Percentiles rank a stretch among this genome's conserved stretches.
Evolutionary conservation across 306 rosid species (phyloP).

Genomic region (Styphnolobium japonicum): DNA sequence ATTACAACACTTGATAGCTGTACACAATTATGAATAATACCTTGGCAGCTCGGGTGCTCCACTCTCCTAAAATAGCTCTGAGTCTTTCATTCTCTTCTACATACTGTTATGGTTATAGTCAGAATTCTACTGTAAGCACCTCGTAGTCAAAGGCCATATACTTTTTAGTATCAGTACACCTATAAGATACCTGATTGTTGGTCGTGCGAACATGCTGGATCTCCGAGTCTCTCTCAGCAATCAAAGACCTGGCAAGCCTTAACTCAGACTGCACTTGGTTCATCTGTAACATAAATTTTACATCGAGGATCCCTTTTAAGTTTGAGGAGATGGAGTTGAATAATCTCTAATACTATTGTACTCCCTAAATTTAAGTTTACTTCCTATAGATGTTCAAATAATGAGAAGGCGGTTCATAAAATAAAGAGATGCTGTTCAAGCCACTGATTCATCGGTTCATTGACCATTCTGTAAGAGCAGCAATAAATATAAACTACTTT

Average conservation of each 20-base stretch:
- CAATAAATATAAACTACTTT: neutral
- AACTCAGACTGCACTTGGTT: constrained; percentile 89
- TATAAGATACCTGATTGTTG: constrained; percentile 70
- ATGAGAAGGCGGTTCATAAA: neutral
- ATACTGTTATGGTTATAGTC: constrained; percentile 44
- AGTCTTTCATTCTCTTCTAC: constrained; percentile 98
- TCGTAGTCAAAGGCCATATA: neutral
- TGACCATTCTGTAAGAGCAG: neutral
- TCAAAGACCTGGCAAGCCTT: constrained; percentile 90
- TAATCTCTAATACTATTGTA: neutral
- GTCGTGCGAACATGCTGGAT: constrained; percentile 76
- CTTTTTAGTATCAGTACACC: neutral
- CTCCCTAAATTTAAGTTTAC: neutral
- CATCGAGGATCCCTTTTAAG: neutral
- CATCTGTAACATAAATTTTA: constrained; percentile 55
- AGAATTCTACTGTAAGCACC: constrained; percentile 15
- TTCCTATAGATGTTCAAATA: neutral
- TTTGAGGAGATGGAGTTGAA: neutral
- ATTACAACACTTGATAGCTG: neutral
- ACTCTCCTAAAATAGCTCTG: constrained; percentile 92
- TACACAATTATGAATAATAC: constrained; percentile 36
- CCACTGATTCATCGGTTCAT: neutral
- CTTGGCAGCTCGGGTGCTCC: constrained; percentile 99
- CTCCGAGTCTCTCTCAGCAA: constrained; percentile 91
- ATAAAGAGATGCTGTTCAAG: neutral